Evolutionary conservation across 129 eudicot species (phyloP).

Genomic region (Lactuca saligna): DNA sequence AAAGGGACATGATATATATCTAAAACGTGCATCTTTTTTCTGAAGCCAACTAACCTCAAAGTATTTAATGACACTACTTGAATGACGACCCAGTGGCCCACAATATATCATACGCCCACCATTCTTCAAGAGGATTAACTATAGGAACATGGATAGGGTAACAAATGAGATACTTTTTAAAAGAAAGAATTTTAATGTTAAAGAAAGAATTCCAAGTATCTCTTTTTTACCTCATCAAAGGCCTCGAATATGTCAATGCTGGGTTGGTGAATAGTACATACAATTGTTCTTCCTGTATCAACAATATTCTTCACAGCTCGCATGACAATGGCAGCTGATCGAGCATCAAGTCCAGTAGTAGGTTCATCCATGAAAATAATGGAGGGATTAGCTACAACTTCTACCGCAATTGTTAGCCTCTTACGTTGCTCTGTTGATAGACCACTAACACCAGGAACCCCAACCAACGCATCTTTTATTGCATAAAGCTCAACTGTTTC

Average conservation of each 20-base stretch:
- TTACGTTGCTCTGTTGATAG: slow-evolving; percentile 47
- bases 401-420: slow-evolving; percentile 44
- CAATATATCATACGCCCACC: slow-evolving; percentile 60
- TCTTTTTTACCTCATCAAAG: slow-evolving; percentile 44
- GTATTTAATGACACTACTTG: slow-evolving; percentile 47
- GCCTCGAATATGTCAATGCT: slow-evolving; percentile 49
- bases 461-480: slow-evolving; percentile 34
- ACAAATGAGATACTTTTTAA: not conserved
- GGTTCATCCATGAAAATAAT: slow-evolving; percentile 51
- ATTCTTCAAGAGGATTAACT: slow-evolving; percentile 55
- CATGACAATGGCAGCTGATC: slow-evolving; percentile 50
- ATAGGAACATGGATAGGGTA: slow-evolving; percentile 10
- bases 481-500: slow-evolving; percentile 30
- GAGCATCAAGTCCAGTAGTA: slow-evolving; percentile 44
- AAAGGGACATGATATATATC: not conserved
- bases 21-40: slow-evolving; percentile 8
- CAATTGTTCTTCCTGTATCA: slow-evolving; percentile 45
- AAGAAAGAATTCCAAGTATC: not conserved
- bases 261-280: slow-evolving; percentile 48
- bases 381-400: slow-evolving; percentile 48
- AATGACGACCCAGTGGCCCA: slow-evolving; percentile 55
- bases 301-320: slow-evolving; percentile 42
- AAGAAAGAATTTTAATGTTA: too few species aligned
- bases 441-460: slow-evolving; percentile 42
- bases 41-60: slow-evolving; percentile 47